Base-by-base conservation (phyloP, 108 stramenopile species). In the Nannochloropsis granulata region DNA sequence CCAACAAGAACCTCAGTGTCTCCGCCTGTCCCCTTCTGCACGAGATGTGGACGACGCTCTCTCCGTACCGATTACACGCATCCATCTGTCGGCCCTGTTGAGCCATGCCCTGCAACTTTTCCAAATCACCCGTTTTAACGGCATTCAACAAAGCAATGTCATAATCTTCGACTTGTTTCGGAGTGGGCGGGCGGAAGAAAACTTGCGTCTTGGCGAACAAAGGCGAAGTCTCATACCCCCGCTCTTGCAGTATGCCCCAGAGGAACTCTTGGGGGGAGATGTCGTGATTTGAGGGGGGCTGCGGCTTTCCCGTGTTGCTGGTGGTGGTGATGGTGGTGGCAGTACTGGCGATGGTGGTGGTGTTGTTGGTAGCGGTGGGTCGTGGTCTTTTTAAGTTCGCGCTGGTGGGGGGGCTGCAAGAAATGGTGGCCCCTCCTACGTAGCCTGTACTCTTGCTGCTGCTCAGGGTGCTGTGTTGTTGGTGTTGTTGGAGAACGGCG, bases 41-140 rank as follows among this genome's bases (percentile, higher is more conserved):
- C 83, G 87, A 9, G 85, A 80, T 43, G 87, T 81, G 84, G 81
- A 87, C 26, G 24, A 86, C 12, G 12, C 45, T 56, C 25, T 86
- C 86, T n/a, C 87, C 87, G 78, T 83, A 89, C 78, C 93, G 92
- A 84, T 97, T 97, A 91, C 94, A 95, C 12, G 95, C 94, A 85
- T 94, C 94, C 80, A 94, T 93, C 25, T 87, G 85, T 25, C 95
- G 81, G 13, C 95, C 95, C 42, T 88, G 87, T 43, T 81, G 79
- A 25, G 94, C 87, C 86, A 97, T 90, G 44, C 82, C 84, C 24
- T 81, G 78, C 8, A 94, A 88, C 21, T 80, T 56, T 24, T 79
- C 83, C 12, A 84, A 79, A 89, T 97, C 92, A 42, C 90, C 90
- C 43, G 90, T 89, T 46, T 94, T 92, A 23, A 94, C 92, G 43